Base-by-base conservation (phyloP, 495 filamentous ascomycete species). In the Trichoderma reesei region DNA sequence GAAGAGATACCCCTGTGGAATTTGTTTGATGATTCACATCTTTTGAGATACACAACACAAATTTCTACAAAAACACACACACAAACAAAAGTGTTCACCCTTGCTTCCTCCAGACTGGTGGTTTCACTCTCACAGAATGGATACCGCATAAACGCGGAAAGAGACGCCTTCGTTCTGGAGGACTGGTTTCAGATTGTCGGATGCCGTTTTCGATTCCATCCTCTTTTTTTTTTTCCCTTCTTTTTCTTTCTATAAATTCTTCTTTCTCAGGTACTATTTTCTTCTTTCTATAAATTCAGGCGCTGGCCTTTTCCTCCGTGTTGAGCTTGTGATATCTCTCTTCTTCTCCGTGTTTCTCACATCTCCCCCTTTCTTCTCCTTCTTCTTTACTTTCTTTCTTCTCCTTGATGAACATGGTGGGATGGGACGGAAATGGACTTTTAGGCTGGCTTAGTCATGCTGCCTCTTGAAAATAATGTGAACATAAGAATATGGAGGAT, bases 1-100 rank as follows among this genome's bases (percentile, higher is more conserved):
- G 59, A 61, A 61, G 31, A 38, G 59, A 61, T 61, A 61, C 59
- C 59, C 59, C 16, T 38, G 39, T 61, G 59, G 39, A 61, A 16
- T 61, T 61, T 61, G 16, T 39, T 61, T 41, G 34, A 61, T 41
- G 2, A 38, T n/a, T 61, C 51, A n/a, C 51, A 56, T 14, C 8
- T 33, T 56, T 9, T 5, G 34, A 56, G 10, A 56, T 56, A 10
- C 3, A 56, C 51, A 26, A n/a, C n/a, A n/a, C 51, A 34, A 56
- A 56, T 8, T 31, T 56, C 44, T 61, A 41, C 11, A 41, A 38
- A 41, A 38, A 18, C 13, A 41, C 8, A 61, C 34, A 6, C 11
- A 39, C 18, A 41, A 31, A 46, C 20, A 46, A 18, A 18, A 34
- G n/a, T 5, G 46, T 5, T 42, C 0, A 6, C 1, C 8, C 59